Conservation (phyloP, 2,329 filamentous ascomycete genomes). For the Annulohypoxylon truncatum region DNA sequence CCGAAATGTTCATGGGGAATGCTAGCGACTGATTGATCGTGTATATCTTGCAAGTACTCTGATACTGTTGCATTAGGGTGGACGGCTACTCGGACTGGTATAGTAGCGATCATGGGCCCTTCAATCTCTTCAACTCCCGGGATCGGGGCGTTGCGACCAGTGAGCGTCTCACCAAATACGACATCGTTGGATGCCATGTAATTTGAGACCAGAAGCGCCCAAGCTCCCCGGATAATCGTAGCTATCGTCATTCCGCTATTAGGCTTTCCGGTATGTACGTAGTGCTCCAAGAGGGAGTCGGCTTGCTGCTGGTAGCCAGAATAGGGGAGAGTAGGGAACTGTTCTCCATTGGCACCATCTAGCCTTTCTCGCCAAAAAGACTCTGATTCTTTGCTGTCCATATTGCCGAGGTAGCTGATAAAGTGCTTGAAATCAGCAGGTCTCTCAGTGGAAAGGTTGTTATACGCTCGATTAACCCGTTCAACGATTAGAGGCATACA, state of each 20-base stretch:
- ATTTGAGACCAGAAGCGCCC: slow-evolving; percentile 65
- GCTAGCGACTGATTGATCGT: slow-evolving; percentile 65
- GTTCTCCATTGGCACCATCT: slow-evolving; percentile 56
- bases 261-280: slow-evolving; percentile 54
- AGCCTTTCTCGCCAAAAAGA: slow-evolving; percentile 61
- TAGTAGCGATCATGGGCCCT: slow-evolving; percentile 70
- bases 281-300: slow-evolving; percentile 65
- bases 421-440: slow-evolving; percentile 62
- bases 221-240: slow-evolving; percentile 68
- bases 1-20: slow-evolving; percentile 75
- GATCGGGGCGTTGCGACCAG: slow-evolving; percentile 64
- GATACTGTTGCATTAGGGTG: slow-evolving; percentile 56
- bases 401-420: slow-evolving; percentile 58
- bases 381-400: slow-evolving; percentile 56
- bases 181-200: slow-evolving; percentile 66
- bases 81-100: slow-evolving; percentile 65
- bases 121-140: slow-evolving; percentile 65
- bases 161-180: slow-evolving; percentile 69
- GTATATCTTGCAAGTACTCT: slow-evolving; percentile 67
- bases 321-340: slow-evolving; percentile 62
- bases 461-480: slow-evolving; percentile 59
- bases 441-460: slow-evolving; percentile 49
- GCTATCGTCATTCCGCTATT: slow-evolving; percentile 62
- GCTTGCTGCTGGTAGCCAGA: slow-evolving; percentile 62
- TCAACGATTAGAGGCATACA: slow-evolving; percentile 63